Base-by-base conservation (phyloP, 495 filamentous ascomycete genomes). In the Aspergillus hancockii region DNA sequence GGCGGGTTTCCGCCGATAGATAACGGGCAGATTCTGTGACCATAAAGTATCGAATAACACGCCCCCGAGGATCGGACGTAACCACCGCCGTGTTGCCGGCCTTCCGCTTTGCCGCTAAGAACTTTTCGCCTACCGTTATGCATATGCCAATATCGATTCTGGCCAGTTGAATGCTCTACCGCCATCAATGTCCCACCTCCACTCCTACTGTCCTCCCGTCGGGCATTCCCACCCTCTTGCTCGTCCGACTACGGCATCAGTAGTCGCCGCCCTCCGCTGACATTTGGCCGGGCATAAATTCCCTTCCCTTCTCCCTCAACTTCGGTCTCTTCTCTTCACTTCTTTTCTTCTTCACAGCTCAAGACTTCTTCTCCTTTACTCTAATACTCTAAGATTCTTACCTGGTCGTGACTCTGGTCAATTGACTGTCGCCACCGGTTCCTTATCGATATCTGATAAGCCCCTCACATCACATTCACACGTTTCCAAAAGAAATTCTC, bases 31-130 rank as follows among this genome's bases (percentile, higher is more conserved):
- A 72, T 61, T 64, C 67, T 75, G 72, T 77, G 74, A 77, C 74
- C 66, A 68, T 62, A 77, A 74, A 61, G 41, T 59, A 75, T 75
- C 68, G 71, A 70, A 67, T 74, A 75, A 76, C 60, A 67, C 58
- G 47, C 60, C 12, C 72, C 74, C 74, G 71, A 75, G 71, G 43
- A 72, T 77, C 74, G 74, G 74, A 66, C 74, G 46, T 57, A 55
- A 63, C 65, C 58, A 57, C 63, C 58, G 62, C 63, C 31, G 56
- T 50, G 49, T 28, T 28, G 55, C 53, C 55, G 21, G 54, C 19
- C 53, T 54, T 43, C 47, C 28, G 22, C 45, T 30, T 28, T 18
- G 19, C 30, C 28, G 18, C 54, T 23, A 21, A 32, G n/a, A 14
- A 13, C 45, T 32, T 22, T 36, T 38, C 13, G 8, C 38, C 34